Conservation (phyloP, 345 rosid species). For the Lepidium africanum region DNA sequence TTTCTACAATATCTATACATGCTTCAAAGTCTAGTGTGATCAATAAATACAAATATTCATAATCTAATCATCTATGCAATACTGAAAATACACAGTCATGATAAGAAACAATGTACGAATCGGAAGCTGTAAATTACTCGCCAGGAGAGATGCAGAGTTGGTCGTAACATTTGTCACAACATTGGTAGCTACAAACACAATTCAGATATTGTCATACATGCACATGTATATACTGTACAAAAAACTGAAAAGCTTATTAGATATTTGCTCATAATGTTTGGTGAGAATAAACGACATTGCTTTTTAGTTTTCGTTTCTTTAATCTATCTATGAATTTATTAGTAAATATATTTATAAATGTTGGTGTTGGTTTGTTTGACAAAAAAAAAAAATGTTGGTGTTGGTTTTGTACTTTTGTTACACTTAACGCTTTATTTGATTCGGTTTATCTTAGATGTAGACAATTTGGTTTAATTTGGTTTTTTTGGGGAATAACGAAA, state of each 20-base stretch:
- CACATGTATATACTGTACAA: slow-evolving; percentile 9
- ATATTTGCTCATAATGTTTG: background rate
- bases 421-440: no score
- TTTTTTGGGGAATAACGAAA: no score
- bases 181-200: slow-evolving; percentile 6
- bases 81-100: background rate
- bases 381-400: no score
- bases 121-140: background rate
- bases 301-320: background rate
- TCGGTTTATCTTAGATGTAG: no score
- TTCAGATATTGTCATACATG: slow-evolving; percentile 8
- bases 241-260: background rate
- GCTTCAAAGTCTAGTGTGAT: background rate
- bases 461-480: no score
- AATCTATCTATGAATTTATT: no score
- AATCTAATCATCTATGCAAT: background rate
- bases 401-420: no score
- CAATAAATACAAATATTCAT: background rate
- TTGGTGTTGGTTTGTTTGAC: no score
- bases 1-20: slow-evolving; percentile 5
- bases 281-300: no score
- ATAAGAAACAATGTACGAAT: background rate
- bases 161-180: slow-evolving; percentile 23
- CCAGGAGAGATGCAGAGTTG: slow-evolving; percentile 12
- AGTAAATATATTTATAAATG: no score